phyloP scores from a whole-genome alignment of 1,139 yeast species.

The Trichomonascaceae sp. region DNA sequence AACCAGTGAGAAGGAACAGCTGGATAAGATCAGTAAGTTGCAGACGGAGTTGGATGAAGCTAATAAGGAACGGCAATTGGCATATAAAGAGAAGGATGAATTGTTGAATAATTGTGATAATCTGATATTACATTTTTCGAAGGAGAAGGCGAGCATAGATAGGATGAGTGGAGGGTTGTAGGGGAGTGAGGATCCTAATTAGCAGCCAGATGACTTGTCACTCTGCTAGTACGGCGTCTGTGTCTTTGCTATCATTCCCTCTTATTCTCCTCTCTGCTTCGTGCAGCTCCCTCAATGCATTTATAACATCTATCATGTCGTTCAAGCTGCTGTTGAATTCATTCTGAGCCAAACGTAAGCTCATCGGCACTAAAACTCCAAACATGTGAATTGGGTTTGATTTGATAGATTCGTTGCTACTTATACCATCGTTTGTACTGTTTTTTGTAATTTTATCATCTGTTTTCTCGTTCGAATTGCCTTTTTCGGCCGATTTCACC shows the following conservation, averaged over 20 bases:
- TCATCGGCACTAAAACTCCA: constrained; percentile 45
- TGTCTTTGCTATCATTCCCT: neutral
- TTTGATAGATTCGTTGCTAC: neutral
- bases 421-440: neutral
- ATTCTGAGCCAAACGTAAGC: constrained; percentile 38
- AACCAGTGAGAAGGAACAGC: constrained; percentile 69
- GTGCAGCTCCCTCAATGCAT: constrained; percentile 21
- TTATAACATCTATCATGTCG: constrained; percentile 30
- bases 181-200: too few species aligned
- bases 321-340: constrained; percentile 34
- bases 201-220: too few species aligned
- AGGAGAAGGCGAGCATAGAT: constrained; percentile 40
- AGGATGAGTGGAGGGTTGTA: constrained; percentile 5
- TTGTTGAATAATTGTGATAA: constrained; percentile 61
- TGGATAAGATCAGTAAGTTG: constrained; percentile 55
- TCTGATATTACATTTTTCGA: constrained; percentile 57
- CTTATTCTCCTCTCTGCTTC: constrained; percentile 10
- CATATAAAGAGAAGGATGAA: constrained; percentile 60
- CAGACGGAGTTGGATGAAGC: constrained; percentile 57
- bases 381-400: constrained; percentile 45
- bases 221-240: too few species aligned
- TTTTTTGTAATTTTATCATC: neutral
- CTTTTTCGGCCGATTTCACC: neutral
- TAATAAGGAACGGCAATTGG: constrained; percentile 53
- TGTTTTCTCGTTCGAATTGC: neutral